Conservation (phyloP, 2,329 filamentous ascomycete species). For the Fusarium sp. region DNA sequence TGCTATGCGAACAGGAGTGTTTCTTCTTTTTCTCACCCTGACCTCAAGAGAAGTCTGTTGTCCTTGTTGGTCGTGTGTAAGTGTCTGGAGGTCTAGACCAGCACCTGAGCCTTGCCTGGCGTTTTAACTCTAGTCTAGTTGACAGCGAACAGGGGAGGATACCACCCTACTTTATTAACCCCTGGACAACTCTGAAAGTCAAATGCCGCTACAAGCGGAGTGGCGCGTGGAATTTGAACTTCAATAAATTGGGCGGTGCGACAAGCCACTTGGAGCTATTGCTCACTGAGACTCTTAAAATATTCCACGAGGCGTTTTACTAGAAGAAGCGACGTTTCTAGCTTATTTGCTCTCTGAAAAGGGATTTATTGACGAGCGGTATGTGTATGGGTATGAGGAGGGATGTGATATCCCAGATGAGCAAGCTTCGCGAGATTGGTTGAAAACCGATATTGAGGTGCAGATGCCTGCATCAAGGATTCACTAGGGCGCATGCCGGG, state of each 20-base stretch:
- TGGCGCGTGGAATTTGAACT: constrained; percentile 6
- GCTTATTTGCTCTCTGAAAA: too few relatives aligned
- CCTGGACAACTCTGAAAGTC: background rate
- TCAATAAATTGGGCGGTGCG: constrained; percentile 1
- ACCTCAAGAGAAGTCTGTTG: too few relatives aligned
- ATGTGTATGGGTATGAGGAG: background rate
- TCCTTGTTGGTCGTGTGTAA: background rate
- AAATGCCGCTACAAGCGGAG: constrained; percentile 11
- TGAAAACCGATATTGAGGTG: background rate
- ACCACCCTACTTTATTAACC: constrained; percentile 10
- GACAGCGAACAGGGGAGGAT: background rate
- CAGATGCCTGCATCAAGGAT: constrained; percentile 27
- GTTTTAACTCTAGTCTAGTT: too few relatives aligned
- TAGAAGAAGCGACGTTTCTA: background rate
- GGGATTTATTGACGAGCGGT: background rate
- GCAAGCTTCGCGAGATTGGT: constrained; percentile 36
- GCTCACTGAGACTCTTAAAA: background rate
- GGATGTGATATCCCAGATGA: constrained; percentile 1
- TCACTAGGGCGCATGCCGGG: constrained; percentile 5
- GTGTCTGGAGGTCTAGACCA: background rate
- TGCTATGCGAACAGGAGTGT: too few relatives aligned
- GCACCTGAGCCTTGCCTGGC: background rate
- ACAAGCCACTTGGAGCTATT: constrained; percentile 18
- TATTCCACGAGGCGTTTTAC: constrained; percentile 13
- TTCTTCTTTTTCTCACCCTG: too few relatives aligned